phyloP scores from a whole-genome alignment of 75 land plant species.

The Selaginella moellendorffii region DNA sequence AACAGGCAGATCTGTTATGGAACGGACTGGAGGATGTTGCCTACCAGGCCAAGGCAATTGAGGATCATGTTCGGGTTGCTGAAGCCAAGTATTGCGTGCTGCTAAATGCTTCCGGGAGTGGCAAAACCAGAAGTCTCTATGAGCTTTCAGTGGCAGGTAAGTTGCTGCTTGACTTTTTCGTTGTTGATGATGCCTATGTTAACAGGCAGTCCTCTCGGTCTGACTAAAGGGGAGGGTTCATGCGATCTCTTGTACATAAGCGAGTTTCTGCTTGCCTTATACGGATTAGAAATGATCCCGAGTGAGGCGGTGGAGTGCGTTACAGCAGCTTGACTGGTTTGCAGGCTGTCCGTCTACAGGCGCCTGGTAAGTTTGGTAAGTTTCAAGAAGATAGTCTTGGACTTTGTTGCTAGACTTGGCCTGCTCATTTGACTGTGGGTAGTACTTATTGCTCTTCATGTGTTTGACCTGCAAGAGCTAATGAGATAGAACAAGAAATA shows the following conservation, averaged over 20 bases:
- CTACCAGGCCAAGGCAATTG: background rate
- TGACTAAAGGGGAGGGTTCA: background rate
- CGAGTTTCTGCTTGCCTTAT: background rate
- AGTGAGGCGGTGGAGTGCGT: slow-evolving; percentile 1
- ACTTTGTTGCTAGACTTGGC: too few species aligned
- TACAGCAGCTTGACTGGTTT: background rate
- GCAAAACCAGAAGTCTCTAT: slow-evolving; percentile 1
- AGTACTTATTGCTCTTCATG: too few species aligned
- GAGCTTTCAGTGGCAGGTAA: background rate
- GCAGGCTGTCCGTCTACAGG: background rate
- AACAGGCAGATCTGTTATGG: slow-evolving; percentile 1
- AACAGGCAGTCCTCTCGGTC: slow-evolving; percentile 1
- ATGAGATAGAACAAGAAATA: too few species aligned
- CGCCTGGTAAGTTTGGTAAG: too few species aligned
- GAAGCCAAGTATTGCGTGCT: background rate
- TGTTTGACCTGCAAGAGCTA: too few species aligned
- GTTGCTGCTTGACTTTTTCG: background rate
- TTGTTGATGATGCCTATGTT: background rate
- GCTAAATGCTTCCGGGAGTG: background rate
- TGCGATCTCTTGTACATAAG: background rate
- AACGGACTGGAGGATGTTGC: background rate
- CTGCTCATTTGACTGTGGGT: too few species aligned
- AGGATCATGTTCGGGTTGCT: background rate
- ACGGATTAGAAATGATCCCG: slow-evolving; percentile 1
- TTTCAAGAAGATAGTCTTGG: too few species aligned